These are phyloP conservation scores for Ephemerocybe angulata DNA, from an alignment of 768 basidiomycete genomes.

Conservation along the genomic window DNA sequence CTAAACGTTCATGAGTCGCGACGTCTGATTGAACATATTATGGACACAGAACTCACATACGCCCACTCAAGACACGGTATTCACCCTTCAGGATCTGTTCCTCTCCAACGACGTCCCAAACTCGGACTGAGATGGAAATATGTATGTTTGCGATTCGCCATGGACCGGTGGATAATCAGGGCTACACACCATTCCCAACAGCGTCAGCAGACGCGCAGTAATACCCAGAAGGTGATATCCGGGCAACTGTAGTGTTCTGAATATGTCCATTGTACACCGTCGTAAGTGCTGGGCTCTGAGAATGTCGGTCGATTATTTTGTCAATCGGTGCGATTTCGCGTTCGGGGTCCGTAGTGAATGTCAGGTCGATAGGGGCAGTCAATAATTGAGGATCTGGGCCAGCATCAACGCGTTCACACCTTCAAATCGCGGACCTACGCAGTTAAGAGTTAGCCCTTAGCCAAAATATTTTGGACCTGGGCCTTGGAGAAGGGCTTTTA, in stretches of 20 bases:
- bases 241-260: conserved; percentile 82
- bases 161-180: too few relatives aligned
- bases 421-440: conserved; percentile 78
- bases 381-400: background rate
- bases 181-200: conserved; percentile 67
- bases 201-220: conserved; percentile 92
- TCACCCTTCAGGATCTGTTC: conserved; percentile 82
- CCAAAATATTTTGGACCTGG: background rate
- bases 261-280: conserved; percentile 76
- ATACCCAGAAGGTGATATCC: conserved; percentile 89
- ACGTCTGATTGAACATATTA: background rate
- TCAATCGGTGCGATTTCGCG: too few relatives aligned
- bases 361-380: background rate
- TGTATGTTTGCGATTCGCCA: too few relatives aligned
- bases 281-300: conserved; percentile 68
- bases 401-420: conserved; percentile 37
- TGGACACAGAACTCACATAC: conserved; percentile 48
- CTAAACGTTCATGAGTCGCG: conserved; percentile 33
- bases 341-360: too few relatives aligned
- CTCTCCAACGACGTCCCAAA: conserved; percentile 92
- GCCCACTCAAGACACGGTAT: conserved; percentile 69
- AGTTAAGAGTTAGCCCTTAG: background rate
- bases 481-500: background rate
- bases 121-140: conserved; percentile 48
- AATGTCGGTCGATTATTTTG: too few relatives aligned